phyloP scores from a whole-genome alignment of 2,329 filamentous ascomycete species.

The Verticillium nubilum region DNA sequence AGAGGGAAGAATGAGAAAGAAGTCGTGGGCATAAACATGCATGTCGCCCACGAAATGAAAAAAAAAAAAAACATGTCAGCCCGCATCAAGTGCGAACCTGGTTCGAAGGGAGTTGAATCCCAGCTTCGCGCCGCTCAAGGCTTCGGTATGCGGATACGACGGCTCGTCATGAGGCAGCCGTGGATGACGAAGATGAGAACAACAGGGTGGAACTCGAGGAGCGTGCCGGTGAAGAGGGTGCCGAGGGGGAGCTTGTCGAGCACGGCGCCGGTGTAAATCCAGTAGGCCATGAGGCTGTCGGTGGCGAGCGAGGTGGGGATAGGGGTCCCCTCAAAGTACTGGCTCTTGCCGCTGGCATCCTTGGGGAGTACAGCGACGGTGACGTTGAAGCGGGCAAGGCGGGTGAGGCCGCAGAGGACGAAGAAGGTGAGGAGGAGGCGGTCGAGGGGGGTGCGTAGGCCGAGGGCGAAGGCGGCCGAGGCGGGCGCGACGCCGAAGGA shows the following conservation, averaged over 20 bases:
- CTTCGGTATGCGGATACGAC: constrained; percentile 92
- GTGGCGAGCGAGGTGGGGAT: constrained; percentile 86
- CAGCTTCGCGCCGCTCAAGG: constrained; percentile 37
- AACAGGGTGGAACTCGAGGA: constrained; percentile 78
- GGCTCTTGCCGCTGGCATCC: constrained; percentile 83
- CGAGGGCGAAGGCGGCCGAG: constrained; percentile 80
- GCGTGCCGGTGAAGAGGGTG: constrained; percentile 57
- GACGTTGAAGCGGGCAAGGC: constrained; percentile 95
- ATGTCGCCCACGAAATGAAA: too few species aligned
- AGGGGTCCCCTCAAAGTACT: constrained; percentile 95
- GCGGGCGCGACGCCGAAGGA: constrained; percentile 93
- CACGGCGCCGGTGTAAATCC: constrained; percentile 76
- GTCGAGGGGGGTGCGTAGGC: constrained; percentile 78
- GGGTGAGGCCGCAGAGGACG: constrained; percentile 88
- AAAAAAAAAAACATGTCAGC: not conserved
- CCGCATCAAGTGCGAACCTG: not conserved
- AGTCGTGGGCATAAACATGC: too few species aligned
- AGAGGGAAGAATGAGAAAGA: not conserved
- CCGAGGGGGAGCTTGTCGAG: constrained; percentile 75
- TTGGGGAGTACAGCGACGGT: constrained; percentile 87
- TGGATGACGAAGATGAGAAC: constrained; percentile 79
- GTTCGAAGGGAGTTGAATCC: not conserved
- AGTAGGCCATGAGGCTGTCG: constrained; percentile 82
- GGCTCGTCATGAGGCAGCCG: constrained; percentile 92
- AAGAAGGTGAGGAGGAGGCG: constrained; percentile 79